A percentile compares a stretch with the other conserved stretches of the same genome.
These are phyloP conservation scores for Calcarisporium arbuscula DNA, from an alignment of 2,329 filamentous ascomycete genomes.

Conservation along the genomic window DNA sequence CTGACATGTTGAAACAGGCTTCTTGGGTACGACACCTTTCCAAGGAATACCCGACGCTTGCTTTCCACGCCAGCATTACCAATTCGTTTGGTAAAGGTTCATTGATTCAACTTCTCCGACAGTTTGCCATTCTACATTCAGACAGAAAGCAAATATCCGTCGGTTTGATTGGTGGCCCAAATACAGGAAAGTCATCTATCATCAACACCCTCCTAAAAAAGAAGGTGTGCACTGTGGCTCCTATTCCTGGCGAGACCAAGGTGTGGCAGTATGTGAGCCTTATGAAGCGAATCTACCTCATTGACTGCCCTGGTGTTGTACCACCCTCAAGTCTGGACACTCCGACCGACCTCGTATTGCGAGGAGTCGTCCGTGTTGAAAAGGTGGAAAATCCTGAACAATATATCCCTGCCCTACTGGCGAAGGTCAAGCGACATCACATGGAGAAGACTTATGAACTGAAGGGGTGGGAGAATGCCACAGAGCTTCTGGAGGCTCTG, in stretches of 20 bases:
- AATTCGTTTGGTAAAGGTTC: slow-evolving; percentile 97
- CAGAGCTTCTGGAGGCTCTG: slow-evolving; percentile 79
- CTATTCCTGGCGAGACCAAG: slow-evolving; percentile 94
- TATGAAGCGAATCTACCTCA: slow-evolving; percentile 85
- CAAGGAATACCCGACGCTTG: slow-evolving; percentile 87
- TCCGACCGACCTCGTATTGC: slow-evolving; percentile 79
- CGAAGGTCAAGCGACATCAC: slow-evolving; percentile 76
- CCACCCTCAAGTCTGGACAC: slow-evolving; percentile 80
- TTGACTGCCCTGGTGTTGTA: slow-evolving; percentile 95
- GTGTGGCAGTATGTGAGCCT: slow-evolving; percentile 97
- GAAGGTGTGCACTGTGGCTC: slow-evolving; percentile 87
- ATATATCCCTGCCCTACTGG: slow-evolving; percentile 80
- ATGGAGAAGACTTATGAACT: slow-evolving; percentile 91
- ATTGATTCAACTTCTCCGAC: slow-evolving; percentile 81
- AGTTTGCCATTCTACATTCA: slow-evolving; percentile 85
- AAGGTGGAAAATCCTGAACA: slow-evolving; percentile 96
- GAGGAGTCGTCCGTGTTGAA: slow-evolving; percentile 89
- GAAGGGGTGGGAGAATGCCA: slow-evolving; percentile 67
- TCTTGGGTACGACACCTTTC: slow-evolving; percentile 86
- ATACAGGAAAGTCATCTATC: slow-evolving; percentile 92
- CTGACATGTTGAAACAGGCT: slow-evolving; percentile 51
- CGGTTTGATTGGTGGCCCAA: slow-evolving; percentile 72
- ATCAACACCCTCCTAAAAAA: slow-evolving; percentile 96
- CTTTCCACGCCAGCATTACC: slow-evolving; percentile 90
- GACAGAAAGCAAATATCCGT: slow-evolving; percentile 93